Evolutionary conservation across 2,329 filamentous ascomycete genomes (phyloP), one percentile per base, ranked within the genome.

Genomic region (Lecanosticta acicola): DNA sequence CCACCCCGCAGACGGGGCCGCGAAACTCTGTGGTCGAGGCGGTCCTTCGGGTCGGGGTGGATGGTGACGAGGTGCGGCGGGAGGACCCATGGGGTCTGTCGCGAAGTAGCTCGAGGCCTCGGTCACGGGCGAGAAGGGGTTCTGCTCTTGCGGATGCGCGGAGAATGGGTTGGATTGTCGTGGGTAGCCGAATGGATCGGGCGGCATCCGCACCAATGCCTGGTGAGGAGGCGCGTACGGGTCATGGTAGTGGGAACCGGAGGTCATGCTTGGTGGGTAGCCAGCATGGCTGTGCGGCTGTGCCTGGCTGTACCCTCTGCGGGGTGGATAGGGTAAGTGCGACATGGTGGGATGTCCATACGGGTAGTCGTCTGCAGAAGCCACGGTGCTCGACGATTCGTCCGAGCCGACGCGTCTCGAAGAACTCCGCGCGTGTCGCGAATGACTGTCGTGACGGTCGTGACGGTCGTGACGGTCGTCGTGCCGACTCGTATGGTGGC

Each of bases 291-390:
- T 52, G 26, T 32, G 51, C 43, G 56, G 50, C 33, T 56, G 57
- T 8, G 56, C 58, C 46, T 61, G 58, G 49, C 62, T 57, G 49
- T 61, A 63, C 35, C 55, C 57, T 24, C 46, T 39, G 7, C 45
- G 43, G n/a, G 51, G 57, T 33, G 59, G 55, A 41, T 61, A 57
- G 46, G 65, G 65, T 46, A 66, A 64, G 24, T 63, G 62, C 47
- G 49, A 57, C 52, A 63, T 55, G 39, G 57, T 59, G 57, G 56
- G 59, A 59, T 66, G 68, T 60, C 66, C 63, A 46, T 62, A 61
- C 36, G 66, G 68, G 55, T 73, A 71, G 52, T 73, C 71, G 61
- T 73, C 70, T 48, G 65, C 39, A 62, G 59, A 64, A 40, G 70
- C 70, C 63, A 71, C 61, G 50, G 61, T 67, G 58, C 69, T 67